phyloP scores from a whole-genome alignment of 306 rosid species.

The Acmispon strigosus region DNA sequence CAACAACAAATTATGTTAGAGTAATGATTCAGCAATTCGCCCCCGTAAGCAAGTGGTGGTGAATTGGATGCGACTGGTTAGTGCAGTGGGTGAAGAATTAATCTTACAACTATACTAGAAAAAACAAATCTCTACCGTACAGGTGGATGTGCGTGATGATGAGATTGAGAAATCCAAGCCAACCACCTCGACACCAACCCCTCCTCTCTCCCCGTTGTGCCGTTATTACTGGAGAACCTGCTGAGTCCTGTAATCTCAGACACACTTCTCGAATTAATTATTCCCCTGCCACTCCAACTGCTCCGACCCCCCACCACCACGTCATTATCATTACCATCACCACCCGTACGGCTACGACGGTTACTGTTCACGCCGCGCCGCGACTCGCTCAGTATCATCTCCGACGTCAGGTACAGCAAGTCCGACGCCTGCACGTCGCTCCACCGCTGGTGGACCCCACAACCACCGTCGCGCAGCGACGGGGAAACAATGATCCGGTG shows the following conservation, averaged over 20 bases:
- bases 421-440: slow-evolving; percentile 75
- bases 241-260: slow-evolving; percentile 78
- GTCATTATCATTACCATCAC: neutral
- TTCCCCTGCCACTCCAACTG: slow-evolving; percentile 33
- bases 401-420: slow-evolving; percentile 63
- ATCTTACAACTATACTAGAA: too few species aligned
- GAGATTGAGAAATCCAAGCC: slow-evolving; percentile 42
- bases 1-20: too few species aligned
- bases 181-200: slow-evolving; percentile 45
- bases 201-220: slow-evolving; percentile 15
- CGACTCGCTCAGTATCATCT: slow-evolving; percentile 49
- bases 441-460: slow-evolving; percentile 50
- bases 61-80: too few species aligned
- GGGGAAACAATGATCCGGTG: slow-evolving; percentile 78
- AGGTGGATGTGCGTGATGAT: neutral
- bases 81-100: too few species aligned
- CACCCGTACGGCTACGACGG: neutral
- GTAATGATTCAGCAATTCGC: too few species aligned
- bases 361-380: neutral
- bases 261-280: slow-evolving; percentile 59
- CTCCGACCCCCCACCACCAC: neutral
- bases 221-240: slow-evolving; percentile 30
- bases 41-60: too few species aligned
- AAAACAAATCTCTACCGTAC: slow-evolving; percentile 14
- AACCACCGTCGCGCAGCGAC: neutral